These are phyloP conservation scores for Zymoseptoria brevis DNA, from an alignment of 2,329 filamentous ascomycete species.

Conservation along the genomic window DNA sequence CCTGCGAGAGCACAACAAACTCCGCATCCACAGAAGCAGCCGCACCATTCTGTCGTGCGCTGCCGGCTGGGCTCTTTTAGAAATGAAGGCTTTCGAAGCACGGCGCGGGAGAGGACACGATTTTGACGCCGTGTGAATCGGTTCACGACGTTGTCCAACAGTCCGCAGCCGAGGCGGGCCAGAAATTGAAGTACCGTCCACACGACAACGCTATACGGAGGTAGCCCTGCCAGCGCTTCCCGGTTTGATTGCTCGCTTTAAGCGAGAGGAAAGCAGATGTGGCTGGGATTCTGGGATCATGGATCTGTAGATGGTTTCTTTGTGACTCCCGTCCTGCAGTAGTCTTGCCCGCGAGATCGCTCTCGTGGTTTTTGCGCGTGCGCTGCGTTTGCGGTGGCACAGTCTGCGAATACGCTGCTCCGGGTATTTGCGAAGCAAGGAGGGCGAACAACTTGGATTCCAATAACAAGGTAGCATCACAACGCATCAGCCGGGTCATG, in stretches of 20 bases:
- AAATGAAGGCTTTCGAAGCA: neutral
- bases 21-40: too few species aligned
- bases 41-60: too few species aligned
- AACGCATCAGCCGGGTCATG: too few species aligned
- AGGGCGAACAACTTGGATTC: too few species aligned
- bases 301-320: neutral
- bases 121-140: neutral
- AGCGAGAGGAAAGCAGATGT: neutral
- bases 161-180: neutral
- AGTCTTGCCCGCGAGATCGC: neutral
- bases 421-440: neutral
- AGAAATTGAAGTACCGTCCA: neutral
- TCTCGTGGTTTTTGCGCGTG: neutral
- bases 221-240: neutral
- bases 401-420: neutral
- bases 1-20: too few species aligned
- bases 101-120: neutral
- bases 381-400: neutral
- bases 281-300: neutral
- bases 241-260: too few species aligned
- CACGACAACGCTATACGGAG: neutral
- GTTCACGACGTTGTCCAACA: neutral
- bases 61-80: too few species aligned
- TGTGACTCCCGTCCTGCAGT: neutral
- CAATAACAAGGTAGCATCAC: too few species aligned